Percentiles rank a stretch among this genome's conserved stretches.
Evolutionary conservation across 371 early-diverging fungal genomes (phyloP).

Genomic region (Syncephalastrum monosporum): DNA sequence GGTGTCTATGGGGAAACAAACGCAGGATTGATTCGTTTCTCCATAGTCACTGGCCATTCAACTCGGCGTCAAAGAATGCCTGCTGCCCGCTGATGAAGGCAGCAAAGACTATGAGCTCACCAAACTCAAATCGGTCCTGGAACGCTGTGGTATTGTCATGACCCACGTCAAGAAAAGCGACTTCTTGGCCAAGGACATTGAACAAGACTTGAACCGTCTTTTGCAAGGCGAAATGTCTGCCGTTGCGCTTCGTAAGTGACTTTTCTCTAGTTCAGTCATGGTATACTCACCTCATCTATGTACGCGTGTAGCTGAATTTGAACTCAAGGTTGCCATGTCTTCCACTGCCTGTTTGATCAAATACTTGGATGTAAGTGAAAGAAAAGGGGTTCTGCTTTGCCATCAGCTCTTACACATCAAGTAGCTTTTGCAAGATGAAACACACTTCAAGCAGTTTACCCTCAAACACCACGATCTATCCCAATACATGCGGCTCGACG

Average conservation of each 20-base stretch:
- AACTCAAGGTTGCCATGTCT: slow-evolving; percentile 77
- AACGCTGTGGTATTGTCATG: slow-evolving; percentile 73
- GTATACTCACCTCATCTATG: not conserved
- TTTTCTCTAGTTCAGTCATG: not conserved
- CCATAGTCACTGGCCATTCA: slow-evolving; percentile 81
- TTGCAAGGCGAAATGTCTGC: slow-evolving; percentile 69
- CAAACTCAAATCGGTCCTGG: slow-evolving; percentile 68
- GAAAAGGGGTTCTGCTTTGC: not conserved
- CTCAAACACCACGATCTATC: slow-evolving; percentile 75
- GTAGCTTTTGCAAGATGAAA: slow-evolving; percentile 71
- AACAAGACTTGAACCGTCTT: slow-evolving; percentile 84
- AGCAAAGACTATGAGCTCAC: slow-evolving; percentile 64
- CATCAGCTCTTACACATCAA: not conserved
- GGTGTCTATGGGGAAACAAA: not conserved
- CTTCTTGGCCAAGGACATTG: slow-evolving; percentile 73
- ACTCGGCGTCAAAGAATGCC: slow-evolving; percentile 89
- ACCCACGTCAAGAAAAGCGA: slow-evolving; percentile 67
- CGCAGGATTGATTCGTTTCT: not conserved
- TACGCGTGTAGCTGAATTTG: slow-evolving; percentile 74
- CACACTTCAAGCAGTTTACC: slow-evolving; percentile 72
- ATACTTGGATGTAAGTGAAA: slow-evolving; percentile 63
- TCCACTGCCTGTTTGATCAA: slow-evolving; percentile 76
- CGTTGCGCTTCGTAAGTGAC: slow-evolving; percentile 60
- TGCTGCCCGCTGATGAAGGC: slow-evolving; percentile 61
- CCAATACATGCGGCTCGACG: slow-evolving; percentile 92